phyloP scores from a whole-genome alignment of 2,329 filamentous ascomycete species.

The Lasiodiplodia gonubiensis region DNA sequence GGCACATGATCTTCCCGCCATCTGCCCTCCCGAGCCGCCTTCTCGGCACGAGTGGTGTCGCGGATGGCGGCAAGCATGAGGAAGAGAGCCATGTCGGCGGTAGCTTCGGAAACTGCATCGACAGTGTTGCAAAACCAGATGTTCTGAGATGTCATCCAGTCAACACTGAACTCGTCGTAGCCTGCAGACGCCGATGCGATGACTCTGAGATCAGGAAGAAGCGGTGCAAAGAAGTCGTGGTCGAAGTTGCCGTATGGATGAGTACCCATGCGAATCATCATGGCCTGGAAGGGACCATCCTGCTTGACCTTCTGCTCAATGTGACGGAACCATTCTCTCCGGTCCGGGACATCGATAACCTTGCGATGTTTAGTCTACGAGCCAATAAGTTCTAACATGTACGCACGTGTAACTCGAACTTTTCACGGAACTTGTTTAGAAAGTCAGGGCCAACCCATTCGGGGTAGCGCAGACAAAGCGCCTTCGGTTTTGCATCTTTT shows the following conservation, averaged over 20 bases:
- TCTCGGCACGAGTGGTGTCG: conserved; percentile 50
- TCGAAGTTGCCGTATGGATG: conserved; percentile 58
- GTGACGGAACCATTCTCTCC: not conserved
- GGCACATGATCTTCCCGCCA: conserved; percentile 41
- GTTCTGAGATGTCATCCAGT: conserved; percentile 49
- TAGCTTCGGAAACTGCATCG: conserved; percentile 61
- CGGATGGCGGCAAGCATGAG: conserved; percentile 54
- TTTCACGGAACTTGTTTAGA: not conserved
- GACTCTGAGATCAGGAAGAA: conserved; percentile 53
- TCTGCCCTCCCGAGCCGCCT: conserved; percentile 45
- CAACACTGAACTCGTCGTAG: conserved; percentile 55
- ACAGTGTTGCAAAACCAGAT: conserved; percentile 62
- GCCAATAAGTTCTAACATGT: too few relatives aligned
- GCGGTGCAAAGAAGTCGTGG: conserved; percentile 47
- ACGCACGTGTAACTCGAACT: conserved; percentile 1
- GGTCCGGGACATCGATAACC: not conserved
- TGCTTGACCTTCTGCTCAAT: not conserved
- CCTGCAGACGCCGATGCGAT: conserved; percentile 56
- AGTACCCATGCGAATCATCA: conserved; percentile 58
- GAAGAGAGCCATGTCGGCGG: conserved; percentile 57
- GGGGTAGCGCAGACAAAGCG: conserved; percentile 6
- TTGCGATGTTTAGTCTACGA: not conserved
- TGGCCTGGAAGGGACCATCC: conserved; percentile 53
- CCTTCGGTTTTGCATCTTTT: not conserved
- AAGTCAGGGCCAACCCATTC: not conserved